Percentiles rank a stretch among this genome's conserved stretches.
These are phyloP conservation scores for Eucalyptus melliodora DNA, from an alignment of 345 rosid species.

Conservation along the genomic window DNA sequence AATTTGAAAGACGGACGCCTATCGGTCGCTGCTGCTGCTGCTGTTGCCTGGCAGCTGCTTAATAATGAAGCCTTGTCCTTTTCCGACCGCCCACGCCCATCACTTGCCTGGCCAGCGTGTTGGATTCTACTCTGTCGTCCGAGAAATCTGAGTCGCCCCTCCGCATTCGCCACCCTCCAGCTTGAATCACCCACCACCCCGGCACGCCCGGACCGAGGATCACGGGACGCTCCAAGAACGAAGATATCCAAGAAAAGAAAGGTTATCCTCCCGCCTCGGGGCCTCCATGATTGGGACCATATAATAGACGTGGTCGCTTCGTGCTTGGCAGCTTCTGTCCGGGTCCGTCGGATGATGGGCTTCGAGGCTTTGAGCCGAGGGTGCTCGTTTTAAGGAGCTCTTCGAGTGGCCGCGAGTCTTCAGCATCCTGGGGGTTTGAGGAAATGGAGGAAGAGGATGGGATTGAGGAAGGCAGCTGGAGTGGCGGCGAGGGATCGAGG, in stretches of 20 bases:
- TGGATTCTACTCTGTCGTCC: background rate
- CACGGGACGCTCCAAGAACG: background rate
- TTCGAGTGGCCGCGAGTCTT: background rate
- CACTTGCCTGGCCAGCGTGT: background rate
- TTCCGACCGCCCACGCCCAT: no score
- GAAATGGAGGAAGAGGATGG: conserved; percentile 54
- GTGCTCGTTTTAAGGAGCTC: background rate
- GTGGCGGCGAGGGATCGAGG: conserved; percentile 52
- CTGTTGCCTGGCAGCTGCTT: background rate
- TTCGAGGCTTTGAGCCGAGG: background rate
- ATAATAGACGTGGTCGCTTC: background rate
- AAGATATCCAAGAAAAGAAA: background rate
- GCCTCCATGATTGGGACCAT: background rate
- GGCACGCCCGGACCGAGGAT: background rate
- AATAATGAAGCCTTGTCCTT: background rate
- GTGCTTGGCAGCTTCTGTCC: background rate
- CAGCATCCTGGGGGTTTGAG: background rate
- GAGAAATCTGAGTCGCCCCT: background rate
- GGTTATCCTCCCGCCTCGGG: background rate
- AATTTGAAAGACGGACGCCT: background rate
- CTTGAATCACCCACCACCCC: background rate
- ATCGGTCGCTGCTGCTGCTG: background rate
- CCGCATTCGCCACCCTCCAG: background rate
- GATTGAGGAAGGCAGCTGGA: conserved; percentile 56
- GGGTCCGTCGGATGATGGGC: background rate